Evolutionary conservation across 768 basidiomycete species (phyloP).

Genomic region (Rubroboletus pulcherrimus): DNA sequence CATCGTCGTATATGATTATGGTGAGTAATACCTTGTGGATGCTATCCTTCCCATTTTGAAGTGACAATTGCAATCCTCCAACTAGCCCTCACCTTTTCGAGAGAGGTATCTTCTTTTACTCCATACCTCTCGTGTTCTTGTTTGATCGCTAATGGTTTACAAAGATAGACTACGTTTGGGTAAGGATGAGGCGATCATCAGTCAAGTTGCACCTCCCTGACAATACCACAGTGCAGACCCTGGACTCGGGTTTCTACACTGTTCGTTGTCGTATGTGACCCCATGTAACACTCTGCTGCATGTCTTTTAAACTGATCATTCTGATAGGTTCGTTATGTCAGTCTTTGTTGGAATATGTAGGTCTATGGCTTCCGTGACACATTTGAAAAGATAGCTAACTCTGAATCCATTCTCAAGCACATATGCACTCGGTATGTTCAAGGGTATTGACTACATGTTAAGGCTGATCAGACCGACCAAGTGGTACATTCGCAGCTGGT

Average conservation of each 20-base stretch:
- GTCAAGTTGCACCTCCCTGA: neutral
- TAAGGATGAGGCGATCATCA: neutral
- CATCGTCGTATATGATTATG: constrained; percentile 14
- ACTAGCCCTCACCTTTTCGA: constrained; percentile 12
- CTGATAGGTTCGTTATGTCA: constrained; percentile 6
- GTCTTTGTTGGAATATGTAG: constrained; percentile 7
- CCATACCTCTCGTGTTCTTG: too few species aligned
- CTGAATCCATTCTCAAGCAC: neutral
- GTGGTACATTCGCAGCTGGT: neutral
- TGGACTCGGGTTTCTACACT: constrained; percentile 7
- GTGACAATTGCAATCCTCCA: neutral
- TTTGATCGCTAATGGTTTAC: neutral
- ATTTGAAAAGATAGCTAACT: neutral
- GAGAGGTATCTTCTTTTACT: constrained; percentile 3
- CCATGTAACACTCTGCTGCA: neutral
- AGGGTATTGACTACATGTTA: neutral
- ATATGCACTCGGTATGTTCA: constrained; percentile 2
- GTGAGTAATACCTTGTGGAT: neutral
- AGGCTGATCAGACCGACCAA: neutral
- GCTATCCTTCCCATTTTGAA: neutral
- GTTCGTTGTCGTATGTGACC: constrained; percentile 3
- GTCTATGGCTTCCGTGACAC: neutral
- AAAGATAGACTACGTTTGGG: constrained; percentile 15
- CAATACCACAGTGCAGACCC: neutral
- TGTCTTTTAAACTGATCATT: neutral